Base-by-base conservation (phyloP, 371 early-diverging fungal genomes). In the Apophysomyces elegans region DNA sequence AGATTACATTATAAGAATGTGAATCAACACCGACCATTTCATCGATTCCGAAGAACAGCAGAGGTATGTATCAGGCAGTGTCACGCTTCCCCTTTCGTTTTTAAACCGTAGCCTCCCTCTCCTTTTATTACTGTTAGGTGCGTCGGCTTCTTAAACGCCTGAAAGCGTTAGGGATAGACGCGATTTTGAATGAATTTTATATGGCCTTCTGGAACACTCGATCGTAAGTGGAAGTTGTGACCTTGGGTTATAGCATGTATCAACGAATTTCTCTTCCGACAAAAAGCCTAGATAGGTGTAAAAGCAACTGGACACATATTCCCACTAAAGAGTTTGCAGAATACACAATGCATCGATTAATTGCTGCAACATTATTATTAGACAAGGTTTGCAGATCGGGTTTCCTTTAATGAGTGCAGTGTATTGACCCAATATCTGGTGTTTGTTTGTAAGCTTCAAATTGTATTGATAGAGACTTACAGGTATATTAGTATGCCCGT, bases 1-100 rank as follows among this genome's bases (percentile, higher is more conserved):
- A 67, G 75, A 14, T 58, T 76, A 38, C 59, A 74, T 39, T 78
- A 78, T 46, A 81, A 78, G 50, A 64, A 74, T 26, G 16, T 67
- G 13, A 81, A 81, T 59, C 73, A 76, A 16, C 81, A 81, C 50
- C 61, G 76, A 2, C 76, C 66, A 8, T 81, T 78, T 61, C 73
- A 73, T 65, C 74, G 78, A 38, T 81, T 78, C 36, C 73, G 73
- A 38, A 50, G 73, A 18, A 61, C 67, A 2, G 71, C 62, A 63
- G 69, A 66, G 58, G 72, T 68, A 62, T 37, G 32, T 18, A 18
- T 4, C 11, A 18, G 7, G 13, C 8, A 21, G 13, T 44, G 16
- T 39, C 6, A 35, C 6, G 5, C 41, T 12, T 58, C 0, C 11
- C 3, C 45, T 9, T 13, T 62, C 2, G 18, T 35, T 18, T 18